These are phyloP conservation scores for Skeletonema tropicum DNA, from an alignment of 108 stramenopile species.

Conservation along the genomic window DNA sequence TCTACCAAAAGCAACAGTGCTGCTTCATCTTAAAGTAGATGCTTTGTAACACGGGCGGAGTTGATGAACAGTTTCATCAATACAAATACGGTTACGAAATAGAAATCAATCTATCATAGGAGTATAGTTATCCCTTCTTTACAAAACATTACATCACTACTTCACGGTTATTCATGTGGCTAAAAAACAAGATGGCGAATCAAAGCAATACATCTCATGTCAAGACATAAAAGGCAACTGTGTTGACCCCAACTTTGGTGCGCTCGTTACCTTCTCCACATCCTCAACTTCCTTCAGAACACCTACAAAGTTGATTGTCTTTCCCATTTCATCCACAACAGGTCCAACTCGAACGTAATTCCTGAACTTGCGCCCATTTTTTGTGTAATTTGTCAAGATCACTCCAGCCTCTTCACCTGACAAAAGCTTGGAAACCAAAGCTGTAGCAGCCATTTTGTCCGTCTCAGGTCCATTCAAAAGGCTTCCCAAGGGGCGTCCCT, in stretches of 20 bases:
- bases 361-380: conserved; percentile 63
- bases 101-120: not conserved
- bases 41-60: too few species aligned
- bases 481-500: conserved; percentile 58
- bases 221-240: conserved; percentile 27
- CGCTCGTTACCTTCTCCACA: not conserved
- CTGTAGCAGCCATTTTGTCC: conserved; percentile 53
- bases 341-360: conserved; percentile 75
- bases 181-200: not conserved
- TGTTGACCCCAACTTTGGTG: not conserved
- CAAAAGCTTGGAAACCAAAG: conserved; percentile 55
- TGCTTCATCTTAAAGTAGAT: too few species aligned
- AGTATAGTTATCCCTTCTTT: not conserved
- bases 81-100: not conserved
- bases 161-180: not conserved
- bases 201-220: conserved; percentile 8
- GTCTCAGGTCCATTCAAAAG: conserved; percentile 75
- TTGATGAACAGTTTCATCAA: too few species aligned
- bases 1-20: too few species aligned
- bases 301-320: conserved; percentile 73
- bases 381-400: conserved; percentile 77
- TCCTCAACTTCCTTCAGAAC: conserved; percentile 67
- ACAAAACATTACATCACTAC: not conserved
- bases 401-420: conserved; percentile 69
- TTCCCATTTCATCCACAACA: conserved; percentile 55